Base-by-base conservation (phyloP, 2,329 filamentous ascomycete genomes). In the Neofusicoccum laricinum region DNA sequence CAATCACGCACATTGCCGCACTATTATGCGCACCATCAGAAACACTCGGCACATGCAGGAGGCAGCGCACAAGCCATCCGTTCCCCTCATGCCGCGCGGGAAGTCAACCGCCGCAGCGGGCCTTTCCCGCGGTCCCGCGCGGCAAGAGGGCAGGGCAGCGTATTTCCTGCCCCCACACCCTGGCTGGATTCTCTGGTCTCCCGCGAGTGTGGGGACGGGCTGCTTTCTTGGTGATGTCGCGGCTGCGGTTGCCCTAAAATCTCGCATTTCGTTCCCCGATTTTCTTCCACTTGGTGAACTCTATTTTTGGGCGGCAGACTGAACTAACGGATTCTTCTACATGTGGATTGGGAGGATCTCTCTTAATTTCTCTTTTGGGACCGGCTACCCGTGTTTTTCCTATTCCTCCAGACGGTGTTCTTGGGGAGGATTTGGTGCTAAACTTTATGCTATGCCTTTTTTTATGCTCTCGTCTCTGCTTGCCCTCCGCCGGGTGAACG, bases 1-100 rank as follows among this genome's bases (percentile, higher is more conserved):
- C 58, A 61, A 61, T 61, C 58, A 48, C 58, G 43, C 58, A 41
- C 46, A 40, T 61, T 19, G 17, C 36, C 46, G 30, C 25, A 30
- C 25, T 4, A 30, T 30, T 30, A 30, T 30, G 25, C 36, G 21
- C 17, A 43, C 34, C 34, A 41, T 57, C 49, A 51, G 32, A 51
- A 30, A 51, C 30, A 51, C 32, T 25, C 46, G 25, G 21, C 19
- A 32, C n/a, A 48, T 48, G 45, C 45, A 49, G 14, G 25, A 25
- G 40, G 14, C 12, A n/a, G 40, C 40, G 40, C 40, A 43, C 40
- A 17, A n/a, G 40, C 40, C 40, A 43, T n/a, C 40, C 40, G 15
- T 51, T 38, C 32, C 17, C 34, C 48, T n/a, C 48, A n/a, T 34
- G 48, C 10, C 48, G 25, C 48, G 48, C 48, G 30, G 48, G 36